Evolutionary conservation across 164 flowering plant genomes (phyloP).

Genomic region (Sedum album): DNA sequence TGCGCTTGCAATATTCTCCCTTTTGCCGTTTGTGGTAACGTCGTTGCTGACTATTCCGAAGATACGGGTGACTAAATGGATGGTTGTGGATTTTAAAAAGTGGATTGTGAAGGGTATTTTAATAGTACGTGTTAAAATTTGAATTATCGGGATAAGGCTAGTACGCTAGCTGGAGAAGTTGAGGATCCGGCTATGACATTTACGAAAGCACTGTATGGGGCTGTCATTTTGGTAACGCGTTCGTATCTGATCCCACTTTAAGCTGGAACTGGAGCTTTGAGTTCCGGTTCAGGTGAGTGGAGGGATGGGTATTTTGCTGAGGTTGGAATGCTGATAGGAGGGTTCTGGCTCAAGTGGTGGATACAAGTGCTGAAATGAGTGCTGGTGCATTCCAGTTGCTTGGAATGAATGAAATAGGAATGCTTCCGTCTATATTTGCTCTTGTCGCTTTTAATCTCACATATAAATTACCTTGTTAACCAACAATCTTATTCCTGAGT

Average conservation of each 20-base stretch:
- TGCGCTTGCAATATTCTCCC: constrained; percentile 60
- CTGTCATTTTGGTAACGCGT: constrained; percentile 55
- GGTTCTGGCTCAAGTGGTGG: constrained; percentile 83
- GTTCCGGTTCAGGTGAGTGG: constrained; percentile 47
- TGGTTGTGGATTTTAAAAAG: constrained; percentile 49
- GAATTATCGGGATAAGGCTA: constrained; percentile 93
- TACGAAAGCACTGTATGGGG: constrained; percentile 72
- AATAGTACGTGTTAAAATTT: constrained; percentile 89
- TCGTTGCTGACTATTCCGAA: constrained; percentile 55
- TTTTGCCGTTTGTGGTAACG: constrained; percentile 66
- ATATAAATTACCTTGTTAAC: not conserved
- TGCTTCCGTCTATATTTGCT: constrained; percentile 71
- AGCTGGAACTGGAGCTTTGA: constrained; percentile 80
- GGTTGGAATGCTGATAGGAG: constrained; percentile 79
- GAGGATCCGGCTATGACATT: constrained; percentile 61
- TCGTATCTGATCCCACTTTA: constrained; percentile 77
- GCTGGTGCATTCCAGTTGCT: constrained; percentile 78
- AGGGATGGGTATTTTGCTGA: constrained; percentile 89
- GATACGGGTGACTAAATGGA: constrained; percentile 47
- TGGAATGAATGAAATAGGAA: constrained; percentile 95
- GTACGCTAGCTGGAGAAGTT: constrained; percentile 81
- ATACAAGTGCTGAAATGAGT: constrained; percentile 96
- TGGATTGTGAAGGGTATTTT: constrained; percentile 79
- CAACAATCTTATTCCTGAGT: not conserved
- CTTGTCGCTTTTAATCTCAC: not conserved